Evolutionary conservation across 169 alveolate genomes (phyloP).

Genomic region (Plasmodium reichenowi): DNA sequence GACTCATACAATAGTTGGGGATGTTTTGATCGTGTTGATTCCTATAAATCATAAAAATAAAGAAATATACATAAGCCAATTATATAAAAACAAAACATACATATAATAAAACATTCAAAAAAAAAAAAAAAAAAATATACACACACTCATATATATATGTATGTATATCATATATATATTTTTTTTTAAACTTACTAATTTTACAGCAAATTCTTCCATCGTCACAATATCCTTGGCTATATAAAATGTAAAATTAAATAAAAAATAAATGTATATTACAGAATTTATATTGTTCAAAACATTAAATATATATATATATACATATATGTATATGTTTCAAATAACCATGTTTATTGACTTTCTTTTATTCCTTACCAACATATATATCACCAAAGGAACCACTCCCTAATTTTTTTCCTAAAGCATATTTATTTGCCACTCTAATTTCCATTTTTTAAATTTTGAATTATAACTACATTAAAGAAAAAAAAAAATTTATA

Average conservation of each 20-base stretch:
- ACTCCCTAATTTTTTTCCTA: conserved; percentile 98
- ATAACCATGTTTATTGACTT: too few species aligned
- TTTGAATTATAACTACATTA: conserved; percentile 49
- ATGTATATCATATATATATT: neutral
- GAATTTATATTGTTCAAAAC: too few species aligned
- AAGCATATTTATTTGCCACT: conserved; percentile 97
- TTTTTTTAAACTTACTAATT: conserved; percentile 85
- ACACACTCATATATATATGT: neutral
- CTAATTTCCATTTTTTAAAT: conserved; percentile 92
- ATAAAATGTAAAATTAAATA: conserved; percentile 1
- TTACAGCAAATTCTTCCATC: conserved; percentile 97
- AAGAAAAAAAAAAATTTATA: conserved; percentile 8
- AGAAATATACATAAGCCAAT: neutral
- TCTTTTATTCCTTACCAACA: conserved; percentile 85
- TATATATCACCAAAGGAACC: conserved; percentile 99
- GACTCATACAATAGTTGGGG: conserved; percentile 98
- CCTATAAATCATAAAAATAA: conserved; percentile 89
- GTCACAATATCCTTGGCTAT: conserved; percentile 94
- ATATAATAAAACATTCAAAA: too few species aligned
- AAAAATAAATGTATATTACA: conserved; percentile 7
- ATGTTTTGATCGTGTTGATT: conserved; percentile 95
- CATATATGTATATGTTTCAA: too few species aligned
- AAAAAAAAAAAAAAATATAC: neutral
- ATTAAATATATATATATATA: too few species aligned
- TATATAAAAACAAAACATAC: too few species aligned